Base-by-base conservation (phyloP, 1,139 yeast species). In the Scheffersomyces quercinus region DNA sequence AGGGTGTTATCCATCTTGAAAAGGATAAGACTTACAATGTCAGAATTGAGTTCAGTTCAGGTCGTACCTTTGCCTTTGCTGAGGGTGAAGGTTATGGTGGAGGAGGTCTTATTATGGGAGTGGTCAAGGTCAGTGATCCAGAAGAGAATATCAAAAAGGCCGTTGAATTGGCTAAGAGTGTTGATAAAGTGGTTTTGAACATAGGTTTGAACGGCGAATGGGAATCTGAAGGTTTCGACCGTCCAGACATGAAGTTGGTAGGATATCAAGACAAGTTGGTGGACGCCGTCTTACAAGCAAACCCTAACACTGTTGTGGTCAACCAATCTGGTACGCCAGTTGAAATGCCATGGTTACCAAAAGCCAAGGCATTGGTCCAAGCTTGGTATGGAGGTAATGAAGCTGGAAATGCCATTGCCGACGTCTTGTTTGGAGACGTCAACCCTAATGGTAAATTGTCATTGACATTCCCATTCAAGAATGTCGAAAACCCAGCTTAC, bases 171-270 rank as follows among this genome's bases (percentile, higher is more conserved):
- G 82, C 83, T 36, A 65, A 67, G 49, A 32, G 52, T 3, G 76
- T 61, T n/a, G 82, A 78, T 50, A 75, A 59, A 76, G 70, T 67
- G 39, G 63, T 70, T 30, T 56, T 68, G 58, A 74, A 75, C 44
- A 73, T 70, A 40, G 78, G 77, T 41, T 64, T 76, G 53, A 62
- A 55, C 57, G 68, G 65, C 37, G 81, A 76, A 42, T 75, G 77
- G 73, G 83, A 79, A 46, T 58, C 65, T 29, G 68, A 79, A 57
- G 80, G 82, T 28, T 73, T 64, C 51, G 80, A 78, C 53, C 64
- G 82, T 50, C 59, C 59, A 12, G 57, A 57, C 43, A 61, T 71
- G 71, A 64, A 62, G 34, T 48, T 59, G 33, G 59, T 58, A 3
- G 57, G 57, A 14, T 41, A 45, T 43, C 50, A 59, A 15, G 47